Evolutionary conservation across 345 rosid species (phyloP).

Genomic region (Eucalyptus grandis): DNA sequence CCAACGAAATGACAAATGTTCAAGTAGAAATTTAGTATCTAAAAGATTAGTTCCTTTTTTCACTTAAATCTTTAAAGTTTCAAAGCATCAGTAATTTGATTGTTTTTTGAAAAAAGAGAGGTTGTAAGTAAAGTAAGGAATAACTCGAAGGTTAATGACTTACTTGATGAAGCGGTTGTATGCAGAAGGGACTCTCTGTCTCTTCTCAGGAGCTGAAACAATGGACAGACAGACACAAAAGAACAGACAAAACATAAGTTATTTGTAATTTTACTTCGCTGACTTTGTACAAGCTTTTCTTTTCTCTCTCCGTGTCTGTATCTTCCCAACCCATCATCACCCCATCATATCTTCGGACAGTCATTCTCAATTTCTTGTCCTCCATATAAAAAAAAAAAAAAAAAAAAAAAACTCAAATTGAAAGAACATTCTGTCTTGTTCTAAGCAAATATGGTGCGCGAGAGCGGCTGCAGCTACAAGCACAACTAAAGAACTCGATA

Average conservation of each 20-base stretch:
- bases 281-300: constrained; percentile 20
- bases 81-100: not conserved
- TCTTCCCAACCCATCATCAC: constrained; percentile 27
- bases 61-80: not conserved
- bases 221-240: not conserved
- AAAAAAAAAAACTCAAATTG: constrained; percentile 6
- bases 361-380: not conserved
- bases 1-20: not conserved
- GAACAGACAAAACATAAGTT: constrained; percentile 11
- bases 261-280: constrained; percentile 19
- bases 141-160: not conserved
- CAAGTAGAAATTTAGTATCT: not conserved
- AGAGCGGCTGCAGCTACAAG: not conserved
- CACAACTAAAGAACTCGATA: not conserved
- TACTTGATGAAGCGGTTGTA: constrained; percentile 99
- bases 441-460: not conserved
- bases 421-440: not conserved
- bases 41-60: not conserved
- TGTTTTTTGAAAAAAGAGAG: not conserved
- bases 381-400: not conserved
- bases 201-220: constrained; percentile 95
- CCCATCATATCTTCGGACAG: not conserved
- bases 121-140: not conserved
- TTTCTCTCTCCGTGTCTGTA: not conserved
- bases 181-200: constrained; percentile 99